Evolutionary conservation across 257 asterid genomes (phyloP).

Genomic region (Nicotiana tabacum): DNA sequence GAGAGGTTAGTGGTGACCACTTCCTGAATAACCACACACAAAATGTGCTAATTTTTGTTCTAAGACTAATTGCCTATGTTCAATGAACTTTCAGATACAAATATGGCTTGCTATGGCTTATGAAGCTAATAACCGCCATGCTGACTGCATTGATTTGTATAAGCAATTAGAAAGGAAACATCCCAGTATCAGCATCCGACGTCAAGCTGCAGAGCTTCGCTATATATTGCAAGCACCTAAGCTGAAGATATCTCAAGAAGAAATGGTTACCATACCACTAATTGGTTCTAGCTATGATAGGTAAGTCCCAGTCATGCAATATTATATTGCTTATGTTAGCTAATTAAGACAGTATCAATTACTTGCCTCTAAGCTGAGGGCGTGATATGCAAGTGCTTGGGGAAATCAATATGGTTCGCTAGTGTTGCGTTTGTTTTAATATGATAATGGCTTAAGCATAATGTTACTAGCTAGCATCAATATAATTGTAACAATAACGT

Average conservation of each 20-base stretch:
- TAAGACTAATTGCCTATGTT: background rate
- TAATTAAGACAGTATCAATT: background rate
- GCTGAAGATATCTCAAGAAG: conserved; percentile 93
- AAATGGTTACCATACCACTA: conserved; percentile 96
- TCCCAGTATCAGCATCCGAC: conserved; percentile 74
- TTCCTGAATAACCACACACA: background rate
- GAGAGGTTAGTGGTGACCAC: conserved; percentile 66
- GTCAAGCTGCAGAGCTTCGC: conserved; percentile 89
- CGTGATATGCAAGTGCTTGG: background rate
- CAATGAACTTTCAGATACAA: conserved; percentile 57
- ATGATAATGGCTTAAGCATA: background rate
- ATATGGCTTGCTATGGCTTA: conserved; percentile 99
- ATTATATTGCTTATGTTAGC: background rate
- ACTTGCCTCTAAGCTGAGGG: background rate
- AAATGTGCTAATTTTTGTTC: background rate
- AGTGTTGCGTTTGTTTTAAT: background rate
- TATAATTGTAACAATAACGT: background rate
- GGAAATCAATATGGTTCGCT: background rate
- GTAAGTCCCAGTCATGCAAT: conserved; percentile 33
- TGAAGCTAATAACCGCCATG: conserved; percentile 89
- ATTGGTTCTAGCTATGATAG: conserved; percentile 95
- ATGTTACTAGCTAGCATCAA: background rate
- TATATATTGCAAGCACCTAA: conserved; percentile 96
- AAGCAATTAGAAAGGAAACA: conserved; percentile 69
- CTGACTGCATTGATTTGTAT: conserved; percentile 86